Base-by-base conservation (phyloP, 2,329 filamentous ascomycete genomes). In the Neurospora crassa region DNA sequence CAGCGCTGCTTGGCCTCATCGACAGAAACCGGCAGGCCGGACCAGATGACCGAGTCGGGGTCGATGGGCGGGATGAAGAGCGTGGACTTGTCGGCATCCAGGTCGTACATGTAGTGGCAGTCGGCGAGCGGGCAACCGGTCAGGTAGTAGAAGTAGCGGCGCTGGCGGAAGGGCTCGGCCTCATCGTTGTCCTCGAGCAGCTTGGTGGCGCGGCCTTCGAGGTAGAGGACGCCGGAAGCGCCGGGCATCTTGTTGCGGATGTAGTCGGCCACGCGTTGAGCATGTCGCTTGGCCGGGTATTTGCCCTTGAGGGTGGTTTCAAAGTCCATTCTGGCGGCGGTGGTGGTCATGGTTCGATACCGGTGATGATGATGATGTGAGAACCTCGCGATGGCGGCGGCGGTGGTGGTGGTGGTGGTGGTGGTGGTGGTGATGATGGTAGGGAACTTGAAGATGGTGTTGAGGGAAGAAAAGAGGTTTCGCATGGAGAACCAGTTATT, bases 81-180 rank as follows among this genome's bases (percentile, higher is more conserved):
- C 2, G 91, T 96, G 53, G 94, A 88, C 76, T 89, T 89, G 74
- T 89, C 87, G 68, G 88, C 86, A 67, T 87, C 84, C 71, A 97
- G 90, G 75, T 97, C 91, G 84, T 97, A 97, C 71, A 91, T 87
- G 72, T 93, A 87, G 79, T 90, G 90, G 77, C 91, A 91, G 81
- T 97, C 94, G 72, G 94, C 88, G 40, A 96, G 86, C 73, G 90
- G 87, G 78, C 85, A 96, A 76, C 96, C 96, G 34, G 93, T 95
- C 67, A 98, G 85, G 82, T 99, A 99, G 87, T 92, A 97, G 84
- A 99, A 99, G 80, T 90, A 92, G 70, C 96, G 91, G 74, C 94
- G 92, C 82, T 97, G 94, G 75, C 93, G 88, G 80, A 97, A 97
- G 34, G 89, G 93, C 77, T 90, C 88, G 8, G 90, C 86, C 78